Percentiles rank a stretch among this genome's conserved stretches.
phyloP scores from a whole-genome alignment of 345 rosid species.

The Zanthoxylum bungeanum region DNA sequence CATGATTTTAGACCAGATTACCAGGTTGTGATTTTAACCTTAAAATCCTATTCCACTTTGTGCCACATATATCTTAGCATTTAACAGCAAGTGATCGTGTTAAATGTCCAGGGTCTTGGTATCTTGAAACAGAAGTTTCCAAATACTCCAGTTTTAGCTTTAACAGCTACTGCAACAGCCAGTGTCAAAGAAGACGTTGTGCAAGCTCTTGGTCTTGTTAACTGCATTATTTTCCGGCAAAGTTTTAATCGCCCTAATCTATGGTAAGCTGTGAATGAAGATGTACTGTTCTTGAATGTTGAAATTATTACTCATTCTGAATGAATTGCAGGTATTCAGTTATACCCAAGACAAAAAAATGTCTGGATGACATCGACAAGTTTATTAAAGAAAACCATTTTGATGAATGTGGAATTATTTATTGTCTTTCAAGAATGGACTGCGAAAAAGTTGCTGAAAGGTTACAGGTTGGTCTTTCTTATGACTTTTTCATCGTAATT shows the following conservation, averaged over 20 bases:
- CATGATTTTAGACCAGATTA: conserved; percentile 99
- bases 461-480: conserved; percentile 66
- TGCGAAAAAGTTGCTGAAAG: conserved; percentile 93
- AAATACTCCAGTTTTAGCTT: conserved; percentile 84
- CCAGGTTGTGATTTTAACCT: conserved; percentile 54
- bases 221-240: conserved; percentile 94
- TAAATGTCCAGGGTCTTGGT: conserved; percentile 78
- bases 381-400: conserved; percentile 83
- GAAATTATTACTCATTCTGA: conserved; percentile 30
- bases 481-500: background rate
- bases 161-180: conserved; percentile 99
- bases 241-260: conserved; percentile 97
- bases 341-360: conserved; percentile 85
- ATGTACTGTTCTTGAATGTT: conserved; percentile 15
- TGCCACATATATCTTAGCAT: conserved; percentile 8
- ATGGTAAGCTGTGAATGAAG: conserved; percentile 42
- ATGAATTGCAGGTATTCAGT: conserved; percentile 69
- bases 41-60: conserved; percentile 10
- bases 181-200: conserved; percentile 99
- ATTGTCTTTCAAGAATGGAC: conserved; percentile 98
- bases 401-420: conserved; percentile 97
- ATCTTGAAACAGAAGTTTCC: conserved; percentile 91
- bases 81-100: conserved; percentile 18
- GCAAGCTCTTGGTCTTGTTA: conserved; percentile 94
- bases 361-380: conserved; percentile 87